phyloP scores from a whole-genome alignment of 192 early-diverging fungal species.

The Dispira simplex region DNA sequence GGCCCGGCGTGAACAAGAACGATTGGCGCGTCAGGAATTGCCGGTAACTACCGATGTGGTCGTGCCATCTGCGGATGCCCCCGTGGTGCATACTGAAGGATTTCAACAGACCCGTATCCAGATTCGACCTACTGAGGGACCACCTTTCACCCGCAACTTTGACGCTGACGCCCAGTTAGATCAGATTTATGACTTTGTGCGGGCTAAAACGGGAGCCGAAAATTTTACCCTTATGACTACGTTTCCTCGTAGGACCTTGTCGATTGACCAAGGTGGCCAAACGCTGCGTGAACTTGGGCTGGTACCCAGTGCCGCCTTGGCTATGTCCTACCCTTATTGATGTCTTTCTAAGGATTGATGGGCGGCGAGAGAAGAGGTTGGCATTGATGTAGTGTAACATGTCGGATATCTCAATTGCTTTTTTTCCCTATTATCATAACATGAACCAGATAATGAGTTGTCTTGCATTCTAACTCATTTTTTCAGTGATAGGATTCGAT shows the following conservation, averaged over 20 bases:
- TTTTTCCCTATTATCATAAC: too few species aligned
- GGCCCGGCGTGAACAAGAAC: conserved; percentile 22
- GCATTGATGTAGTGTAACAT: too few species aligned
- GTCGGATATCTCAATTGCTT: too few species aligned
- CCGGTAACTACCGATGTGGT: not conserved
- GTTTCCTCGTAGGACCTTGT: conserved; percentile 50
- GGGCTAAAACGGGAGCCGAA: conserved; percentile 16
- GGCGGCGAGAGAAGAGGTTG: too few species aligned
- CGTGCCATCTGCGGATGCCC: conserved; percentile 17
- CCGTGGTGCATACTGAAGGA: conserved; percentile 17
- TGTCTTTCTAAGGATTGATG: too few species aligned
- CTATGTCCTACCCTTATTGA: conserved; percentile 12
- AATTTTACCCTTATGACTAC: conserved; percentile 40
- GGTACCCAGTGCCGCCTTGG: conserved; percentile 43
- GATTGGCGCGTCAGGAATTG: conserved; percentile 17
- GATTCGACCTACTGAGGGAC: conserved; percentile 35
- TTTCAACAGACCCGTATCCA: conserved; percentile 45
- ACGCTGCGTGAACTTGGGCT: conserved; percentile 48
- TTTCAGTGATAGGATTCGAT: too few species aligned
- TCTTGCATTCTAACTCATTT: too few species aligned
- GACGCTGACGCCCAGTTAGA: conserved; percentile 32
- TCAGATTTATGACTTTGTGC: conserved; percentile 34
- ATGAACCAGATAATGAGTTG: too few species aligned
- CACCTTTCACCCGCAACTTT: conserved; percentile 41
- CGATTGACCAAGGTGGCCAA: conserved; percentile 27